Conservation (phyloP, 1,284 basidiomycete genomes). For the Apiotrichum mycotoxinovorans region DNA sequence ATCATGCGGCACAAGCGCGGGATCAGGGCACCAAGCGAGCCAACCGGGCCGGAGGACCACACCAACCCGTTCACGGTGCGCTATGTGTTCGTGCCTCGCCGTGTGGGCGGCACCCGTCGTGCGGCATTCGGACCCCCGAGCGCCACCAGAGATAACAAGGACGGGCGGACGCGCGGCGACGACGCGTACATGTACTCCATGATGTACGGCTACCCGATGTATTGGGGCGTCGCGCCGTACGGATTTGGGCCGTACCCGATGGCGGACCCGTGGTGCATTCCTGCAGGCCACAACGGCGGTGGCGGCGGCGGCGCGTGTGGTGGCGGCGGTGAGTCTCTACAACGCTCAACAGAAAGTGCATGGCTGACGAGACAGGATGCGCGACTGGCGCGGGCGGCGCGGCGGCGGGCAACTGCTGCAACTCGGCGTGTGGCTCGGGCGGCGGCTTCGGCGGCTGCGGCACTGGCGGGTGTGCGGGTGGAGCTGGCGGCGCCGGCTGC, state of each 20-base stretch:
- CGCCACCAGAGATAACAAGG: not conserved
- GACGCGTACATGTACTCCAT: not conserved
- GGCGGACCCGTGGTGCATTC: constrained; percentile 2
- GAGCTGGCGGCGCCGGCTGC: not conserved
- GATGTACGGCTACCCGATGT: constrained; percentile 4
- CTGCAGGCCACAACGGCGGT: not conserved
- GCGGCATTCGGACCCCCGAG: not conserved
- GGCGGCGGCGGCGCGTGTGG: not conserved
- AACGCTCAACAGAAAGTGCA: not conserved
- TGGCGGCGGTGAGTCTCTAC: not conserved
- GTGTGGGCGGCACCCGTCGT: not conserved
- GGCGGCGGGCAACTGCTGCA: too few species aligned
- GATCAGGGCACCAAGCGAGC: not conserved
- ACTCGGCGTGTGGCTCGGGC: not conserved
- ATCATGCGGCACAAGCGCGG: not conserved
- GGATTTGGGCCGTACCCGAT: constrained; percentile 2
- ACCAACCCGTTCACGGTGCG: constrained; percentile 10
- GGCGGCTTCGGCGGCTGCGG: not conserved
- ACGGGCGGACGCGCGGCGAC: not conserved
- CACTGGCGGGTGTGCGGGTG: not conserved
- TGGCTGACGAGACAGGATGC: not conserved
- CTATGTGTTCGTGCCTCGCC: constrained; percentile 12
- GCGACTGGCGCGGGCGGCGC: not conserved
- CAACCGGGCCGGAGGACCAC: not conserved
- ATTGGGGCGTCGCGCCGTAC: constrained; percentile 19